Percentiles rank a stretch among this genome's conserved stretches.
Evolutionary conservation across 2,329 filamentous ascomycete species (phyloP).

Genomic region (Lecanicillium sp.): DNA sequence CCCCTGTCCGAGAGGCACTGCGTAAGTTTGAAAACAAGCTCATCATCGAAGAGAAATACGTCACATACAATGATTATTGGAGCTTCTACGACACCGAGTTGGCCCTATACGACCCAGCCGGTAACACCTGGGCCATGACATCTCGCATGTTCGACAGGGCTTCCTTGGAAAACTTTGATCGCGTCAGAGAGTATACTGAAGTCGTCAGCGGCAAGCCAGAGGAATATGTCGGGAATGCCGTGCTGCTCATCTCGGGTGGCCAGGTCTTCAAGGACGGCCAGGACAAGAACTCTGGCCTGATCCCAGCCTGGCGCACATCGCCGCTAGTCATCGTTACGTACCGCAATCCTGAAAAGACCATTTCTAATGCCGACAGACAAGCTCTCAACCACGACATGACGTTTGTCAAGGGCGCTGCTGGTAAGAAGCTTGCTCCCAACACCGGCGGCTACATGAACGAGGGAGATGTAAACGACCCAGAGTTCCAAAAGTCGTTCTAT

Average conservation of each 20-base stretch:
- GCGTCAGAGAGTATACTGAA: conserved; percentile 17
- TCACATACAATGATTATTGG: conserved; percentile 20
- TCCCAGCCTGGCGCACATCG: conserved; percentile 19
- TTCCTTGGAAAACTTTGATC: conserved; percentile 12
- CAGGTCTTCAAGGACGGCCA: conserved; percentile 18
- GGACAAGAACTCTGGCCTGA: conserved; percentile 17
- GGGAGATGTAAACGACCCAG: conserved; percentile 25
- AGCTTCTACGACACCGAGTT: conserved; percentile 19
- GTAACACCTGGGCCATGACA: conserved; percentile 15
- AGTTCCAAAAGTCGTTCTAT: conserved; percentile 25
- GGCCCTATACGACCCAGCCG: conserved; percentile 15
- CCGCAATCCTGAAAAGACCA: conserved; percentile 11
- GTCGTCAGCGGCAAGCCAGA: conserved; percentile 16
- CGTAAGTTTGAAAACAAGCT: conserved; percentile 12
- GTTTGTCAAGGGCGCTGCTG: conserved; percentile 18
- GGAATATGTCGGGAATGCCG: conserved; percentile 14
- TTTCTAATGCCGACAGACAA: conserved; percentile 11
- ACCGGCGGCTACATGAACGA: conserved; percentile 36
- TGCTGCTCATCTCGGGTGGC: conserved; percentile 21
- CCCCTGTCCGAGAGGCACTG: conserved; percentile 12
- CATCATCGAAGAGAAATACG: conserved; percentile 14
- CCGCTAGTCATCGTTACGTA: conserved; percentile 13
- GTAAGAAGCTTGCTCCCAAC: conserved; percentile 26
- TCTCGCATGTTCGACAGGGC: conserved; percentile 19
- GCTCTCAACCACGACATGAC: conserved; percentile 18